phyloP scores from a whole-genome alignment of 441 rosid species.

The Adansonia gregorii region DNA sequence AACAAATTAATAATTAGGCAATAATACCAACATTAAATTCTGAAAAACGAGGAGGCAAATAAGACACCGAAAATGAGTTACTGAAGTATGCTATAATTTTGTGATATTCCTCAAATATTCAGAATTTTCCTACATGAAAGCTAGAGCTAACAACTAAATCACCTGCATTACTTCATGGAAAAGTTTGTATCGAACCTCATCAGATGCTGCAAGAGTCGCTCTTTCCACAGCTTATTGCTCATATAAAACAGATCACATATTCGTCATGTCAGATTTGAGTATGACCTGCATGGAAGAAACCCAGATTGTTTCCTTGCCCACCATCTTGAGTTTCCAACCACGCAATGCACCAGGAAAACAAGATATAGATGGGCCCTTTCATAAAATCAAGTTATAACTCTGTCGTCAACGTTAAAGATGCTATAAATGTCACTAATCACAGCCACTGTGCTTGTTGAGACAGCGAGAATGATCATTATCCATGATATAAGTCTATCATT shows the following conservation, averaged over 20 bases:
- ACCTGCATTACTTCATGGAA: slow-evolving; percentile 5
- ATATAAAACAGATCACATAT: not conserved
- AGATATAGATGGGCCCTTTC: not conserved
- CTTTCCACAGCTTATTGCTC: slow-evolving; percentile 6
- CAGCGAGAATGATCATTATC: slow-evolving; percentile 58
- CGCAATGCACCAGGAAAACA: not conserved
- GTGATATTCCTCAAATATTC: not conserved
- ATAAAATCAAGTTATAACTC: slow-evolving; percentile 32
- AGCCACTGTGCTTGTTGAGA: slow-evolving; percentile 57
- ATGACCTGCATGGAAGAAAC: slow-evolving; percentile 12
- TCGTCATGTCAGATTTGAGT: not conserved
- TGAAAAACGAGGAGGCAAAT: not conserved
- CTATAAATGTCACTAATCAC: slow-evolving; percentile 57
- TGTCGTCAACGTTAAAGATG: slow-evolving; percentile 33
- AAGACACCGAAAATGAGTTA: not conserved
- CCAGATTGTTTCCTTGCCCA: slow-evolving; percentile 3
- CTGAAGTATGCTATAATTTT: not conserved
- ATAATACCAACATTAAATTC: not conserved
- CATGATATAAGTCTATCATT: slow-evolving; percentile 53
- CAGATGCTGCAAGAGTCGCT: slow-evolving; percentile 15
- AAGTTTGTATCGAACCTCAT: not conserved
- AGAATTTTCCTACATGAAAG: slow-evolving; percentile 8
- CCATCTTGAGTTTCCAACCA: not conserved
- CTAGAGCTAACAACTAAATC: not conserved
- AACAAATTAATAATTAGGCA: not conserved